Percentiles rank a stretch among this genome's conserved stretches.
Conservation (phyloP, 805 yeast species). For the Candida awuae region DNA sequence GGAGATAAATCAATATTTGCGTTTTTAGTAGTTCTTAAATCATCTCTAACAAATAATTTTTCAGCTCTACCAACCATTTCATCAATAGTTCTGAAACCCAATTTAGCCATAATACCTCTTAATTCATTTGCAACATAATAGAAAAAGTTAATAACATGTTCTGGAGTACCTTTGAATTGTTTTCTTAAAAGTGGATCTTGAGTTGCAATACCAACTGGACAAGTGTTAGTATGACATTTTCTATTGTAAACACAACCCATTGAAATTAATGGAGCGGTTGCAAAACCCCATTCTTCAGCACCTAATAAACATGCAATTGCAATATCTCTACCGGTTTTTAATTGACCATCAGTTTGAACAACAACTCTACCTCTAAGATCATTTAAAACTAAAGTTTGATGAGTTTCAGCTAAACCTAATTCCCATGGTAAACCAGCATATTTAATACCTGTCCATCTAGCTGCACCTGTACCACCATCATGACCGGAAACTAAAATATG, state of each 20-base stretch:
- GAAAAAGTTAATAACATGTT: conserved; percentile 96
- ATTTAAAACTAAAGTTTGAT: conserved; percentile 91
- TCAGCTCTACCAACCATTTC: conserved; percentile 99
- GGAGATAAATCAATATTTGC: conserved; percentile 89
- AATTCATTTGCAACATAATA: conserved; percentile 90
- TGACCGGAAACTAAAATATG: conserved; percentile 94
- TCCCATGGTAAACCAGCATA: conserved; percentile 99
- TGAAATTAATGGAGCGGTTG: conserved; percentile 93
- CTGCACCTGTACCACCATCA: conserved; percentile 99
- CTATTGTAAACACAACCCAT: conserved; percentile 97
- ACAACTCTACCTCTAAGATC: conserved; percentile 93
- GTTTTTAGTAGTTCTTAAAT: conserved; percentile 79
- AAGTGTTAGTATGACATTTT: conserved; percentile 86
- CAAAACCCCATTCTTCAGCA: conserved; percentile 98
- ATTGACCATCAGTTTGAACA: conserved; percentile 97
- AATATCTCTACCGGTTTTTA: conserved; percentile 93
- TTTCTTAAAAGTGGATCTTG: conserved; percentile 91
- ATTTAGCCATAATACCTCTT: conserved; percentile 85
- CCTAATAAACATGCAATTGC: conserved; percentile 95
- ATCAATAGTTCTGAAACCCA: conserved; percentile 91
- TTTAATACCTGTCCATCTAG: conserved; percentile 93
- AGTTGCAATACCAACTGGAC: conserved; percentile 98
- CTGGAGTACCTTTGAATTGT: conserved; percentile 95
- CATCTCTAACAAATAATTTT: conserved; percentile 76
- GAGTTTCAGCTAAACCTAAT: conserved; percentile 95